Conservation (phyloP, 441 rosid species). For the Raphanus hybrid region DNA sequence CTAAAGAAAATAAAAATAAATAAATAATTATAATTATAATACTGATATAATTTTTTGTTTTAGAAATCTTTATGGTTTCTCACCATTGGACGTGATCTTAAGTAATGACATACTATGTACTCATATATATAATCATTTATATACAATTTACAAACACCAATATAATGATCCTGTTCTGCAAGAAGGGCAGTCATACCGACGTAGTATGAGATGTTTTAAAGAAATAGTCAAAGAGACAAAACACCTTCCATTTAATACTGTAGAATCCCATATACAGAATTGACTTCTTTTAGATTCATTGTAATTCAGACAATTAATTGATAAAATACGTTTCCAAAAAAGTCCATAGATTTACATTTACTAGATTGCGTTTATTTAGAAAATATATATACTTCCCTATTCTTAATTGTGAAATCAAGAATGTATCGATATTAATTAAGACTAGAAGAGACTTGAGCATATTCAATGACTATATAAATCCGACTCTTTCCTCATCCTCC, state of each 20-base stretch:
- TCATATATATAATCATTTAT: no score
- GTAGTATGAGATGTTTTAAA: no score
- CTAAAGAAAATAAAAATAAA: no score
- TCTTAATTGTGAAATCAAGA: neutral
- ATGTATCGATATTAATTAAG: neutral
- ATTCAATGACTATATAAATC: conserved; percentile 9
- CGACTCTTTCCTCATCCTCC: neutral
- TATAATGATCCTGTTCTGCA: no score
- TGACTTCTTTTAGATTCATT: neutral
- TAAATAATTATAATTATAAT: no score
- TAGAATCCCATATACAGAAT: neutral
- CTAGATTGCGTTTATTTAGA: neutral
- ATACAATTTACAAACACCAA: no score
- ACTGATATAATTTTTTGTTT: no score
- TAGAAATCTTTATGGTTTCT: no score
- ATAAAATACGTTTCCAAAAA: neutral
- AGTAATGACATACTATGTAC: no score
- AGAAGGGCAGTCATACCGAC: no score
- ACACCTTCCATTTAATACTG: neutral
- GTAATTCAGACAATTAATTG: neutral
- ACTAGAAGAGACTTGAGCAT: neutral
- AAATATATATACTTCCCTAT: neutral
- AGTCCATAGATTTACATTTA: neutral
- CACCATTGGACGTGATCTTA: no score
- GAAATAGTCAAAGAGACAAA: no score